phyloP scores from a whole-genome alignment of 331 rosid genomes.

The Pyrus hybrid region DNA sequence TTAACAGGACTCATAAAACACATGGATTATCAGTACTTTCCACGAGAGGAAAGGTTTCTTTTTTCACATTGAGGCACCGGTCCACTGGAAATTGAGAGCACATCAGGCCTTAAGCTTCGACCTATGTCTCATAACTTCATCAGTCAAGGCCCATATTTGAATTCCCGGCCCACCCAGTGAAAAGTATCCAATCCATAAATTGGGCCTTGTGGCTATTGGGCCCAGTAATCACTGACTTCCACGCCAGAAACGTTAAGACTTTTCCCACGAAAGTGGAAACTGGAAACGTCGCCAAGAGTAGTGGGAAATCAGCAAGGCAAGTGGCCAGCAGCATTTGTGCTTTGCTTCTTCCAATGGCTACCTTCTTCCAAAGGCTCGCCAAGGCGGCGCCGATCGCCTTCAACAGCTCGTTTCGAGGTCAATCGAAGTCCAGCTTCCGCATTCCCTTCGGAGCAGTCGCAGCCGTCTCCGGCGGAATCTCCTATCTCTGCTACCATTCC shows the following conservation, averaged over 20 bases:
- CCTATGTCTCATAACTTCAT: neutral
- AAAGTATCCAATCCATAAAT: neutral
- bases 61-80: neutral
- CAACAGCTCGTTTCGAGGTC: conserved; percentile 24
- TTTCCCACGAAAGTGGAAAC: neutral
- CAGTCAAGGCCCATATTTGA: neutral
- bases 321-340: neutral
- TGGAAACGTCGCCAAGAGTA: neutral
- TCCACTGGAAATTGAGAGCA: neutral
- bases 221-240: neutral
- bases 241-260: neutral
- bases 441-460: conserved; percentile 66
- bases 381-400: conserved; percentile 49
- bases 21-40: neutral
- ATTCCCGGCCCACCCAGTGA: neutral
- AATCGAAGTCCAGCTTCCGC: conserved; percentile 42
- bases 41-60: too few relatives aligned
- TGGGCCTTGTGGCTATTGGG: too few relatives aligned
- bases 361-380: conserved; percentile 54
- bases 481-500: conserved; percentile 53
- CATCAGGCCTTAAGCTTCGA: neutral
- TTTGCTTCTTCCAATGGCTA: conserved; percentile 40
- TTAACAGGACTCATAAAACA: too few relatives aligned
- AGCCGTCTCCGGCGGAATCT: conserved; percentile 78
- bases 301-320: too few relatives aligned